These are phyloP conservation scores for Cryptosporidium sp. DNA, from an alignment of 169 alveolate genomes.

Conservation along the genomic window DNA sequence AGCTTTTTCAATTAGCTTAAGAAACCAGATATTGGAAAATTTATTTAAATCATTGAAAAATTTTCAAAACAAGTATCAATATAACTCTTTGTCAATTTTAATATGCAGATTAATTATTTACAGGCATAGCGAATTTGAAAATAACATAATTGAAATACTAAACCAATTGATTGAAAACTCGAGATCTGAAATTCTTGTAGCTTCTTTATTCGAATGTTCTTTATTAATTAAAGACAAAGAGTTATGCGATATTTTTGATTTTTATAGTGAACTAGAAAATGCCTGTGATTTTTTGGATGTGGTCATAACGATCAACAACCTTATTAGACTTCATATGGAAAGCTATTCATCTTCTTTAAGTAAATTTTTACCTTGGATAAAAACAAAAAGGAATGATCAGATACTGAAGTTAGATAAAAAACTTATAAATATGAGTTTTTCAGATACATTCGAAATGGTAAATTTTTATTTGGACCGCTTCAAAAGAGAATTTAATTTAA, in stretches of 20 bases:
- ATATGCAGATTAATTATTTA: conserved; percentile 30
- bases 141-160: not conserved
- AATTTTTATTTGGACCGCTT: not conserved
- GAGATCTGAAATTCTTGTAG: not conserved
- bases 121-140: not conserved
- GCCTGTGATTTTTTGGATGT: conserved; percentile 29
- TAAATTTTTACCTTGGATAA: conserved; percentile 35
- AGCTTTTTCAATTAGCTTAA: conserved; percentile 16
- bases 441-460: conserved; percentile 8
- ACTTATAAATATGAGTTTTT: not conserved
- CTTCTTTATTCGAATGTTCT: conserved; percentile 50
- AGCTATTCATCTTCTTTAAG: not conserved
- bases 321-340: conserved; percentile 3
- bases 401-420: not conserved
- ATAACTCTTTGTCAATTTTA: conserved; percentile 45
- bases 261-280: not conserved
- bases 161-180: conserved; percentile 14
- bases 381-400: conserved; percentile 1
- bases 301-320: not conserved
- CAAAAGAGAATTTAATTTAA: not conserved
- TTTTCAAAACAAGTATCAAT: conserved; percentile 21
- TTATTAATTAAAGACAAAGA: conserved; percentile 31
- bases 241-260: conserved; percentile 25
- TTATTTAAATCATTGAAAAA: not conserved
- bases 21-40: conserved; percentile 17